A percentile compares a stretch with the other conserved stretches of the same genome.
phyloP scores from a whole-genome alignment of 345 rosid species.

The Sonneratia caseolaris region DNA sequence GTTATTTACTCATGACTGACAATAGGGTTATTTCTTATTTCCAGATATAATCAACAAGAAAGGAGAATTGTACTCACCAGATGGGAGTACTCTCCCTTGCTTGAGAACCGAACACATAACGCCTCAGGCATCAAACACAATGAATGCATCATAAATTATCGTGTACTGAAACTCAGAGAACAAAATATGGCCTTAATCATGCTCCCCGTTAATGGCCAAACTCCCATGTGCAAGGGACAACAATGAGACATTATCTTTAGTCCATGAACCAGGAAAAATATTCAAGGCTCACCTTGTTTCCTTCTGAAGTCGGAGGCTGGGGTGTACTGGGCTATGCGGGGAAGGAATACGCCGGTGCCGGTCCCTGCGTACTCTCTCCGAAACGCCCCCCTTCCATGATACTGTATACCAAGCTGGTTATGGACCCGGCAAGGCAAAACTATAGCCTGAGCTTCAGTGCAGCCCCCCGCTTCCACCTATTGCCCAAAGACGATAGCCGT shows the following conservation, averaged over 20 bases:
- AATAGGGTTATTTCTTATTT: not conserved
- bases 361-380: conserved; percentile 34
- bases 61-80: too few species aligned
- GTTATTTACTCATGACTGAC: not conserved
- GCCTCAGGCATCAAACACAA: not conserved
- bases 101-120: not conserved
- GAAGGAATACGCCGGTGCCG: conserved; percentile 52
- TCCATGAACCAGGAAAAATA: not conserved
- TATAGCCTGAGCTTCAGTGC: not conserved
- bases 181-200: not conserved
- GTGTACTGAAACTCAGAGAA: not conserved
- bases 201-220: too few species aligned
- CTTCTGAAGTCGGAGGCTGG: conserved; percentile 7
- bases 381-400: conserved; percentile 15
- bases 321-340: conserved; percentile 19
- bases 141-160: not conserved
- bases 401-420: conserved; percentile 11
- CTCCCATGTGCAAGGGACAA: too few species aligned
- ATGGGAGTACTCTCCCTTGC: not conserved
- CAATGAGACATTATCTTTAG: not conserved
- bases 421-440: not conserved
- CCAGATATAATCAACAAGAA: not conserved
- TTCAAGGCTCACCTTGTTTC: conserved; percentile 17
- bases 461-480: not conserved
- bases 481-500: not conserved